Conservation (phyloP, 768 basidiomycete genomes). For the Termitomyces sp. region DNA sequence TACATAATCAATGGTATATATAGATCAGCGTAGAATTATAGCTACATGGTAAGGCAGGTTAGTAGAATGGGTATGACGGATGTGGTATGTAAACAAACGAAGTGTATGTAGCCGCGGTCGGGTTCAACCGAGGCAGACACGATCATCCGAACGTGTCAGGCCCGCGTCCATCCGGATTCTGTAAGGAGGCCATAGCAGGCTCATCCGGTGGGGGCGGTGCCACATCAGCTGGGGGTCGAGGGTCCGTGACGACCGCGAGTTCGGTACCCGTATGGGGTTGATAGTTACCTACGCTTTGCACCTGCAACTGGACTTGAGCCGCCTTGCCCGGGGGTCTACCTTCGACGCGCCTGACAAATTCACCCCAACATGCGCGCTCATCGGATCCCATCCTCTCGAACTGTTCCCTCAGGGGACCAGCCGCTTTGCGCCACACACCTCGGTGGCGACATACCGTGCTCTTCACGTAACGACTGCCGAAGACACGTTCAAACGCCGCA, state of each 20-base stretch:
- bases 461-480: conserved; percentile 70
- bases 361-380: conserved; percentile 65
- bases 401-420: conserved; percentile 38
- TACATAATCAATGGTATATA: neutral
- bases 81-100: neutral
- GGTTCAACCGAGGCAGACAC: neutral
- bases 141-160: neutral
- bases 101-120: neutral
- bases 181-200: conserved; percentile 26
- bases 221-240: conserved; percentile 7
- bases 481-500: conserved; percentile 67
- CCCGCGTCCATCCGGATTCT: conserved; percentile 21
- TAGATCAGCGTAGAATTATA: neutral
- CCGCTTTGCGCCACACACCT: conserved; percentile 63
- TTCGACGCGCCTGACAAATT: conserved; percentile 62
- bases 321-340: conserved; percentile 37
- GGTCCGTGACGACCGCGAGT: conserved; percentile 9
- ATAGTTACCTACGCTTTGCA: neutral
- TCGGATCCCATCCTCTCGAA: conserved; percentile 54
- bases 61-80: neutral
- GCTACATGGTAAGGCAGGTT: neutral
- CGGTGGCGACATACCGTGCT: conserved; percentile 71
- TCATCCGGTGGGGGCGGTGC: conserved; percentile 11
- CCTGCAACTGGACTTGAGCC: conserved; percentile 1
- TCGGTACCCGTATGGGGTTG: neutral